These are phyloP conservation scores for Arachis monticola DNA, from an alignment of 331 rosid species.

Conservation along the genomic window DNA sequence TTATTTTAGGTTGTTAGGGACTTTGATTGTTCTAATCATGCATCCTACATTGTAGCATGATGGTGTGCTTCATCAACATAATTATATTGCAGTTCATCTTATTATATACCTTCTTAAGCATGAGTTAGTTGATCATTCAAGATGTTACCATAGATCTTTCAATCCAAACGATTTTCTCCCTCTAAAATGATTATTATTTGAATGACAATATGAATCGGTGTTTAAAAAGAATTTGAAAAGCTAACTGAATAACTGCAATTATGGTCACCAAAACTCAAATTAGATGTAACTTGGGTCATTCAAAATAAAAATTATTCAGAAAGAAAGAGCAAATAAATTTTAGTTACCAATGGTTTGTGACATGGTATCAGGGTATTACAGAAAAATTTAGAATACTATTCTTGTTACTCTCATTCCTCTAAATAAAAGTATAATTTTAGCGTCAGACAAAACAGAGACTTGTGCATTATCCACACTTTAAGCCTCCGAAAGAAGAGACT, in stretches of 20 bases:
- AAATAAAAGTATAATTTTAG: background rate
- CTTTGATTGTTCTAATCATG: background rate
- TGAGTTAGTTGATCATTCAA: background rate
- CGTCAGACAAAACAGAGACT: too few species aligned
- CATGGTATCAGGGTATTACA: too few species aligned
- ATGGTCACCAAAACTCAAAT: background rate
- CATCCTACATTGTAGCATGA: background rate
- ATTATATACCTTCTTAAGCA: background rate
- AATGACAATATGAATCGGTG: background rate
- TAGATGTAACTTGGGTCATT: background rate
- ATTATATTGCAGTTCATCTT: background rate
- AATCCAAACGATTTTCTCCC: background rate
- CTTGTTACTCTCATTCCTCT: too few species aligned
- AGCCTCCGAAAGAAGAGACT: too few species aligned
- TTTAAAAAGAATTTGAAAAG: background rate
- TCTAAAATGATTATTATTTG: background rate
- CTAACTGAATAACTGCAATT: background rate
- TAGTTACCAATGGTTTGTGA: too few species aligned
- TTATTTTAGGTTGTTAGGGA: background rate
- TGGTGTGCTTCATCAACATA: too few species aligned
- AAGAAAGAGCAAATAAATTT: constrained; percentile 1
- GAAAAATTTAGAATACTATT: too few species aligned
- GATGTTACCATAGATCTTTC: background rate
- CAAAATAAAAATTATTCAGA: background rate
- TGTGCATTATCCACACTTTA: too few species aligned